Evolutionary conservation across 2,329 filamentous ascomycete species (phyloP).

Genomic region (Botrytis galanthina): DNA sequence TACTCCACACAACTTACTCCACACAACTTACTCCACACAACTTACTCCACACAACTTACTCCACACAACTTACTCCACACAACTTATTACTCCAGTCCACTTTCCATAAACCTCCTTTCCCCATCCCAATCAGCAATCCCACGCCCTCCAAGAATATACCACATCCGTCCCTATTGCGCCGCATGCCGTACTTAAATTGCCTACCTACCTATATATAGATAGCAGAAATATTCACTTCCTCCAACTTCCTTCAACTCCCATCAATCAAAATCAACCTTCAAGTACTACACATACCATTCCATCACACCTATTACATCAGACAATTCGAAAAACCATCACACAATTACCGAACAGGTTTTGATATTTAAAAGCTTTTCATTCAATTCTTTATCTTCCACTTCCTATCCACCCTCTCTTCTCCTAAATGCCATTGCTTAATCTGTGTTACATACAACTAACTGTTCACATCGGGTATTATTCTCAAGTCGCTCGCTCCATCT

Average conservation of each 20-base stretch:
- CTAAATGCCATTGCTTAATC: constrained; percentile 3
- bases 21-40: too few relatives aligned
- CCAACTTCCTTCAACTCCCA: not conserved
- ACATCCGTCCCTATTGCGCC: too few relatives aligned
- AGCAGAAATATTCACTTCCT: not conserved
- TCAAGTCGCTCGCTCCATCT: constrained; percentile 16
- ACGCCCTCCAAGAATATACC: not conserved
- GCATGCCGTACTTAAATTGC: too few relatives aligned
- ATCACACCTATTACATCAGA: not conserved
- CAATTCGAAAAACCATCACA: not conserved
- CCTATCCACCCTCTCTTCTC: not conserved
- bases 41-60: too few relatives aligned
- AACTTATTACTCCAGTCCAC: too few relatives aligned
- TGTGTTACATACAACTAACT: constrained; percentile 10
- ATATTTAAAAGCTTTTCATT: not conserved
- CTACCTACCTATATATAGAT: not conserved
- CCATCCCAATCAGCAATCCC: too few relatives aligned
- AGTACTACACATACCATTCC: not conserved
- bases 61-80: too few relatives aligned
- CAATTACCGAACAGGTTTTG: not conserved
- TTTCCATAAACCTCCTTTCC: too few relatives aligned
- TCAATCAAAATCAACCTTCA: not conserved
- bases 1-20: too few relatives aligned
- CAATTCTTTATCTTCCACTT: not conserved
- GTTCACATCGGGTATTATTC: constrained; percentile 9